Evolutionary conservation across 208 protist genomes (phyloP).

Genomic region (Sergeia podlipaevii): DNA sequence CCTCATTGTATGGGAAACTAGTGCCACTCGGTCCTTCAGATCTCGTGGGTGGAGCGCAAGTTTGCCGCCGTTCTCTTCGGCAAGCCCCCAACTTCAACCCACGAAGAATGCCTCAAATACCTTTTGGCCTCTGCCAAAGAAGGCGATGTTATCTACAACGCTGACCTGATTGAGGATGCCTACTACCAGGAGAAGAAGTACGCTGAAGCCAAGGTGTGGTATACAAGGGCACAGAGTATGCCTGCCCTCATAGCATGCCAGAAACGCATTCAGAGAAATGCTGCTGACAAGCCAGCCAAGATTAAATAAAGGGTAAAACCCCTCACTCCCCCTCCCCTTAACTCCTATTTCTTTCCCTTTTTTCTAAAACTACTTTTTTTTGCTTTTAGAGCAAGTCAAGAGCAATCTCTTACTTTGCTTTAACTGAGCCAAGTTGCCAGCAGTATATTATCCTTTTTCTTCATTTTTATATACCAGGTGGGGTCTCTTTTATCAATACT

Average conservation of each 20-base stretch:
- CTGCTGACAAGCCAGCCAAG: constrained; percentile 28
- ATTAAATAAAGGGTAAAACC: neutral
- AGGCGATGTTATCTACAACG: constrained; percentile 72
- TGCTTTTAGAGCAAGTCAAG: too few relatives aligned
- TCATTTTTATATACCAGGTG: neutral
- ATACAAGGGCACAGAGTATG: constrained; percentile 65
- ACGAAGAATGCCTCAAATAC: constrained; percentile 86
- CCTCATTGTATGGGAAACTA: constrained; percentile 91
- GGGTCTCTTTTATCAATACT: neutral
- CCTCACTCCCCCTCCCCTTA: neutral
- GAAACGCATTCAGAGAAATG: constrained; percentile 59
- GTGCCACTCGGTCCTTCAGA: constrained; percentile 81
- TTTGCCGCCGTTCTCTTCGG: constrained; percentile 85
- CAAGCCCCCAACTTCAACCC: constrained; percentile 78
- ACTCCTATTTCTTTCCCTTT: constrained; percentile 1
- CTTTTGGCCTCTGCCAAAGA: constrained; percentile 52
- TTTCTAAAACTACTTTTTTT: neutral
- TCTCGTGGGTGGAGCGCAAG: constrained; percentile 88
- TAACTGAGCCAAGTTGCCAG: too few relatives aligned
- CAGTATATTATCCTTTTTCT: constrained; percentile 1
- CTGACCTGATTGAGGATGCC: constrained; percentile 64
- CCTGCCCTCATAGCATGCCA: constrained; percentile 44
- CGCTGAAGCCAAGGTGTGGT: constrained; percentile 77
- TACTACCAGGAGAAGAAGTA: constrained; percentile 61
- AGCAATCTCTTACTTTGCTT: constrained; percentile 5